phyloP scores from a whole-genome alignment of 2,329 filamentous ascomycete genomes.

The Gnomoniopsis sp. region DNA sequence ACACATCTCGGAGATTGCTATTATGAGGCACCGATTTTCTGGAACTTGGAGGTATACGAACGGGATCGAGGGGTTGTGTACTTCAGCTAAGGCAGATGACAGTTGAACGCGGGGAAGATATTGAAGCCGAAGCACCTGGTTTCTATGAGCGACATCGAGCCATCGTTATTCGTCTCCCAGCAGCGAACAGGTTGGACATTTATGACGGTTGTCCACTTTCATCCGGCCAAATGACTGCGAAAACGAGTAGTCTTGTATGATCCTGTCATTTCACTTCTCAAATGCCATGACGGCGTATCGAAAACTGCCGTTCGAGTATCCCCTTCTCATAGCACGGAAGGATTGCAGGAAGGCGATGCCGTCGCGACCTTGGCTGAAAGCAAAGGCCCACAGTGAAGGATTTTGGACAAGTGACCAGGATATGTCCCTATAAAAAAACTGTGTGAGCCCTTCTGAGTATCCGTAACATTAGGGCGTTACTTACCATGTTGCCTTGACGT shows the following conservation, averaged over 20 bases:
- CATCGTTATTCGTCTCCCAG: not conserved
- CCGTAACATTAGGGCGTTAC: not conserved
- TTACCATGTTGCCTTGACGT: slow-evolving; percentile 59
- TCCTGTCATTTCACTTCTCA: slow-evolving; percentile 33
- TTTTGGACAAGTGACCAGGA: slow-evolving; percentile 58
- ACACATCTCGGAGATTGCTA: not conserved
- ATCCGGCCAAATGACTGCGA: not conserved
- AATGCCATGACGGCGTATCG: slow-evolving; percentile 58
- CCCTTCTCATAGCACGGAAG: slow-evolving; percentile 58
- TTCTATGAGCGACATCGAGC: not conserved
- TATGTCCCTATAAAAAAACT: slow-evolving; percentile 50
- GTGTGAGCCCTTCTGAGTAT: not conserved
- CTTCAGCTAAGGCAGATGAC: not conserved
- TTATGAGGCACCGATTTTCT: not conserved
- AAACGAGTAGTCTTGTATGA: not conserved
- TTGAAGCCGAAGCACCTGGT: not conserved
- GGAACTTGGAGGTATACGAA: not conserved
- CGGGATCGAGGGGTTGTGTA: not conserved
- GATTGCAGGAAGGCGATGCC: slow-evolving; percentile 59
- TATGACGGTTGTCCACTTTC: not conserved
- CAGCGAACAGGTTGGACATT: not conserved
- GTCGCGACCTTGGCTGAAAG: slow-evolving; percentile 56
- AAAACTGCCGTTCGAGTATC: slow-evolving; percentile 57
- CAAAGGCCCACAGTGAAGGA: slow-evolving; percentile 58
- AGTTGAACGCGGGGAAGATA: not conserved